Percentiles rank a stretch among this genome's conserved stretches.
Conservation (phyloP, 2,329 filamentous ascomycete species). For the Intubia oerlemansii region DNA sequence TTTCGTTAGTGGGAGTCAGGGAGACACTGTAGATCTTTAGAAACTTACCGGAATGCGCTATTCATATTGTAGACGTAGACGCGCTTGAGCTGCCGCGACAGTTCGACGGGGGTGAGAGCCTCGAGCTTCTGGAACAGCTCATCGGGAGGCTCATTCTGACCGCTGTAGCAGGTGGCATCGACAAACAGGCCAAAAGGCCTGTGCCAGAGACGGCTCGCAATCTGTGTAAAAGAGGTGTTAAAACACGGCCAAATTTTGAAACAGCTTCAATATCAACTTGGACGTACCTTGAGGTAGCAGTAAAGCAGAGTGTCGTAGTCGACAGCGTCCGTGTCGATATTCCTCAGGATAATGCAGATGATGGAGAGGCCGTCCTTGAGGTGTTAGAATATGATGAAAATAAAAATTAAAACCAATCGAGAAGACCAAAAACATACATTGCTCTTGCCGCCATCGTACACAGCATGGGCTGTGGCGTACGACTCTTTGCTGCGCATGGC, state of each 20-base stretch:
- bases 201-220: constrained; percentile 49
- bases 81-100: constrained; percentile 34
- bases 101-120: constrained; percentile 37
- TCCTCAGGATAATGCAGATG: constrained; percentile 45
- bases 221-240: constrained; percentile 24
- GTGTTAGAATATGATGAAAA: too few relatives aligned
- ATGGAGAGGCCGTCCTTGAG: constrained; percentile 42
- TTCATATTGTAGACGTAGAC: constrained; percentile 59
- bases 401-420: neutral
- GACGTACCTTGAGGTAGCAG: constrained; percentile 40
- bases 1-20: neutral
- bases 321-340: constrained; percentile 43
- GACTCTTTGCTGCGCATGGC: constrained; percentile 44
- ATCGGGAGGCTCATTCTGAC: constrained; percentile 44
- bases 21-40: too few relatives aligned
- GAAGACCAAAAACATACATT: constrained; percentile 21
- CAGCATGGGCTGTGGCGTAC: constrained; percentile 39
- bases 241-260: too few relatives aligned
- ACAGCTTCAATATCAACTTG: neutral
- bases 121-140: constrained; percentile 43
- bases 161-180: constrained; percentile 49
- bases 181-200: constrained; percentile 45
- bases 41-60: constrained; percentile 37
- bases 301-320: constrained; percentile 46
- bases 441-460: constrained; percentile 51